Evolutionary conservation across 176 grass and related monocot species (phyloP).

Genomic region (Stipa capillata): DNA sequence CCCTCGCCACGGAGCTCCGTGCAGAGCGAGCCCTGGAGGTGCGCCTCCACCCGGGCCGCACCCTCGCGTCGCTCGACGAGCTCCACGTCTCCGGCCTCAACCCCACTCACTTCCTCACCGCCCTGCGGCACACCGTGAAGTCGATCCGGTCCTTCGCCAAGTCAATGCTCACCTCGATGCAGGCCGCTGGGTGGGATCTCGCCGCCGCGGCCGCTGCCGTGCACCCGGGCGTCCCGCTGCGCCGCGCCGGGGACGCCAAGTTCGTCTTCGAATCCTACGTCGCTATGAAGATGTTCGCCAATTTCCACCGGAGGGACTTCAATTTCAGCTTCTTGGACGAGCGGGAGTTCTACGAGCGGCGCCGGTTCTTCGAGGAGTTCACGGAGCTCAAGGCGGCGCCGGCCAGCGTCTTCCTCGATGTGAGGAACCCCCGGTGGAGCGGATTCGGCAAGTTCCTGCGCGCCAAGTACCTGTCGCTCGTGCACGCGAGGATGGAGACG

Average conservation of each 20-base stretch:
- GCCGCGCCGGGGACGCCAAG: constrained; percentile 25
- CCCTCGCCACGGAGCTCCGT: constrained; percentile 44
- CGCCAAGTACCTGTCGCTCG: constrained; percentile 78
- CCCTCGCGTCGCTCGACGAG: constrained; percentile 54
- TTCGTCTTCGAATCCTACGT: constrained; percentile 92
- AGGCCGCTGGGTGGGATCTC: constrained; percentile 72
- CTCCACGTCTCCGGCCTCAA: constrained; percentile 88
- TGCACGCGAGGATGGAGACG: constrained; percentile 89
- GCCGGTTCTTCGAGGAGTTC: constrained; percentile 90
- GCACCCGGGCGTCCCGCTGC: constrained; percentile 37
- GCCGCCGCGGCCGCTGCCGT: constrained; percentile 51
- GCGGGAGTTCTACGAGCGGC: constrained; percentile 47
- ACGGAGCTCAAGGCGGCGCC: constrained; percentile 52
- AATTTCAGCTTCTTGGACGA: constrained; percentile 70
- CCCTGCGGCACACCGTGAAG: constrained; percentile 61
- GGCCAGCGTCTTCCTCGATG: constrained; percentile 41
- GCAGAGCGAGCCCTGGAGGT: constrained; percentile 49
- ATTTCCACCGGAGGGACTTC: constrained; percentile 74
- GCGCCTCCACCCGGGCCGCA: constrained; percentile 63
- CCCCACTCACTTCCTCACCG: constrained; percentile 82
- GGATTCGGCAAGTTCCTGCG: constrained; percentile 66
- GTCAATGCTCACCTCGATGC: constrained; percentile 65
- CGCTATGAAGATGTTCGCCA: constrained; percentile 87
- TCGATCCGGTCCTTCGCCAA: constrained; percentile 83
- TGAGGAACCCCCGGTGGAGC: constrained; percentile 34